Base-by-base conservation (phyloP, 768 basidiomycete genomes). In the Rhodotorula taiwanensis region DNA sequence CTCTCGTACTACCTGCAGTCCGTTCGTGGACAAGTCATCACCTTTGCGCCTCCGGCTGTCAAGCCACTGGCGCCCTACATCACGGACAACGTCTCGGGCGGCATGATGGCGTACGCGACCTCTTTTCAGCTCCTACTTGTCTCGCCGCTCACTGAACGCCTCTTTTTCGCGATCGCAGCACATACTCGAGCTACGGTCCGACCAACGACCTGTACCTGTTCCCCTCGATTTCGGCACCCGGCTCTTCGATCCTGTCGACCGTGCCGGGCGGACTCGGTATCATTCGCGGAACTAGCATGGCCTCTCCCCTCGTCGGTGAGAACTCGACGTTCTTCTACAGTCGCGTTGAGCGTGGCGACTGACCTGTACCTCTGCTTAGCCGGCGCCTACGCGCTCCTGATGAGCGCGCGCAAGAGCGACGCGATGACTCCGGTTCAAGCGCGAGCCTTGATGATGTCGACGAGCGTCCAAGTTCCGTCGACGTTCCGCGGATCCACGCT, bases 161-260 rank as follows among this genome's bases (percentile, higher is more conserved):
- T 4, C 25, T 15, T 4, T 25, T 2, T 23, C 34, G 1, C 31
- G 44, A 25, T 25, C 1, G n/a, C 34, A 60, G 58, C 50, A 52
- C 44, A 43, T 55, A 51, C 74, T 79, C 81, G 41, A 79, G 79
- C 53, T 83, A 81, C 60, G 84, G 84, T 3, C 84, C 84, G 2
- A 79, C 82, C 7, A 81, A 83, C 70, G 83, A 85, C 70, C 77
- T 83, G 65, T 79, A 76, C 23, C 34, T 30, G 23, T 47, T 53
- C 58, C 69, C 69, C 3, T 58, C 69, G 25, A 33, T 72, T 36
- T 33, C 61, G 11, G 71, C 66, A 25, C 71, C 71, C 10, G 69
- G 69, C 23, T 64, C 64, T 25, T 58, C 65, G 58, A 70, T 72
- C 49, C 48, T 70, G 11, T 63, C 64, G n/a, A 72, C 71, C 18